These are phyloP conservation scores for Kockovaella imperatae DNA, from an alignment of 768 basidiomycete genomes.

Conservation along the genomic window DNA sequence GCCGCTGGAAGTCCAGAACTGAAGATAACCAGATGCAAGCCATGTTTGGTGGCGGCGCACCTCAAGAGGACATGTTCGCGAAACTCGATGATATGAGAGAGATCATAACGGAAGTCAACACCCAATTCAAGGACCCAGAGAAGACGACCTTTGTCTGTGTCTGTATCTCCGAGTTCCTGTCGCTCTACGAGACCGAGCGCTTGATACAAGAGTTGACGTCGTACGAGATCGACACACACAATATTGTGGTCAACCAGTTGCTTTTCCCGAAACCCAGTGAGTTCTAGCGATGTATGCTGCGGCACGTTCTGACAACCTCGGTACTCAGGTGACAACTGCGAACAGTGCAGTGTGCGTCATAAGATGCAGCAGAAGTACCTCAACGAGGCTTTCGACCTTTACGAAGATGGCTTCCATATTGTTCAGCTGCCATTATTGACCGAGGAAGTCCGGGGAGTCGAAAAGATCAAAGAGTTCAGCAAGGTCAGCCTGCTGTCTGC, in stretches of 20 bases:
- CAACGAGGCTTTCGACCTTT: constrained; percentile 89
- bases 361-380: constrained; percentile 99
- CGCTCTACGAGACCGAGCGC: constrained; percentile 96
- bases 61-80: constrained; percentile 97
- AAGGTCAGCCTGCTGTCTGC: constrained; percentile 44
- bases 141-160: constrained; percentile 99
- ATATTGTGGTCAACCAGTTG: constrained; percentile 96
- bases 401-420: constrained; percentile 98
- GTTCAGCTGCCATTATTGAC: constrained; percentile 85
- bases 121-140: constrained; percentile 98
- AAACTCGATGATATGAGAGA: constrained; percentile 95
- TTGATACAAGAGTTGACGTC: constrained; percentile 77
- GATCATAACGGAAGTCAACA: constrained; percentile 96
- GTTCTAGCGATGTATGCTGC: too few species aligned
- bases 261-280: constrained; percentile 83
- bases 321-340: constrained; percentile 72
- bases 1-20: background rate
- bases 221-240: constrained; percentile 90
- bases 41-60: constrained; percentile 89
- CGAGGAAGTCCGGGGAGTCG: constrained; percentile 91
- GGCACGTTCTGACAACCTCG: background rate
- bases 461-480: constrained; percentile 86
- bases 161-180: constrained; percentile 96
- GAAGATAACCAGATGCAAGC: constrained; percentile 63
- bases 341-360: constrained; percentile 87